A percentile compares a stretch with the other conserved stretches of the same genome.
Evolutionary conservation across 208 protist species (phyloP).

Genomic region (Leptomonas seymouri): DNA sequence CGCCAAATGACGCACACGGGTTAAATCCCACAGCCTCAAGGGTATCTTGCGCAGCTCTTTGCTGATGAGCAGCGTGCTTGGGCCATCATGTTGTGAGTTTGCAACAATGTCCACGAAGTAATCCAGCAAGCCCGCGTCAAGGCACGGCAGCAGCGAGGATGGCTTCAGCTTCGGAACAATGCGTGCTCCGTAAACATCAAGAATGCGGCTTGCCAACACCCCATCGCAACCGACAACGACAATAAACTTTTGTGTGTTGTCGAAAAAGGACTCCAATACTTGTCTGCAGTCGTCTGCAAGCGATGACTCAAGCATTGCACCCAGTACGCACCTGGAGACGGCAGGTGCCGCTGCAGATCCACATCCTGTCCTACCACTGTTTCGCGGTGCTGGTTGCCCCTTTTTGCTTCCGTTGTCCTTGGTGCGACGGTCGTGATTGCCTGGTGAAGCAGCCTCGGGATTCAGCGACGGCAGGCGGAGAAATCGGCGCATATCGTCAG

Average conservation of each 20-base stretch:
- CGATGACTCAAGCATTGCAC: constrained; percentile 42
- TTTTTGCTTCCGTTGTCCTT: background rate
- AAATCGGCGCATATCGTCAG: constrained; percentile 44
- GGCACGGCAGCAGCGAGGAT: constrained; percentile 47
- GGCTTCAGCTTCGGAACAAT: constrained; percentile 55
- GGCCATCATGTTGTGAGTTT: background rate
- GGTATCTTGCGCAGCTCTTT: constrained; percentile 20
- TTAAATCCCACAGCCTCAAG: constrained; percentile 13
- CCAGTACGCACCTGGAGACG: constrained; percentile 38
- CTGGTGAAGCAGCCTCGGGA: background rate
- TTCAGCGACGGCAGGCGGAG: constrained; percentile 34
- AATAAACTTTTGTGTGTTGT: constrained; percentile 60
- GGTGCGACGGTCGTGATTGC: background rate
- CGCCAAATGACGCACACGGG: constrained; percentile 9
- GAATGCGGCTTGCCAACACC: constrained; percentile 46
- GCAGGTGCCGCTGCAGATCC: background rate
- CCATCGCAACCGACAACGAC: constrained; percentile 50
- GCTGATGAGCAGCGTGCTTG: constrained; percentile 19
- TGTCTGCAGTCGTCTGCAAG: constrained; percentile 53
- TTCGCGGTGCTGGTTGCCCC: background rate
- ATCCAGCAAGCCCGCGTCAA: constrained; percentile 53
- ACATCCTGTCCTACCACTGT: background rate
- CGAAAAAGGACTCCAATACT: constrained; percentile 55
- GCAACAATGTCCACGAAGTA: constrained; percentile 64
- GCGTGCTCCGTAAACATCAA: constrained; percentile 54